Base-by-base conservation (phyloP, 495 filamentous ascomycete species). In the Aspergillus taichungensis region DNA sequence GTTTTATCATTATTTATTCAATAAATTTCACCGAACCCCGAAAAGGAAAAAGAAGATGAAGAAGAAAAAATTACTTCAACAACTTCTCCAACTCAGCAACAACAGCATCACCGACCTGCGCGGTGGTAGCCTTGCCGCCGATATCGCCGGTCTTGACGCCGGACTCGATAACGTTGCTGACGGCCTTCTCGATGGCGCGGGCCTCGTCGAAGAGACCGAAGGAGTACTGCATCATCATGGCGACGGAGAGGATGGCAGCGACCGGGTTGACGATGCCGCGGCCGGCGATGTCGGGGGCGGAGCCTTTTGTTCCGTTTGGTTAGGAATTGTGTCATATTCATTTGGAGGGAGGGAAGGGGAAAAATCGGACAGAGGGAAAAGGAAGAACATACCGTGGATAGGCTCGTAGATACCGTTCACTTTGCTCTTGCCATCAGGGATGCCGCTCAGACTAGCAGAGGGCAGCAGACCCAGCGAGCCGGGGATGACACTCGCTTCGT, bases 401-500 rank as follows among this genome's bases (percentile, higher is more conserved):
- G 94, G 94, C 75, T 97, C 92, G 61, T 96, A 98, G 56, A 98
- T 95, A 55, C 92, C 81, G 46, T 71, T 73, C 24, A 72, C 64
- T 55, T 62, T 62, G 43, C 57, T 63, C 62, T 72, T 69, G 9
- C 73, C 73, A 69, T 95, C 90, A 1, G 92, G 92, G 37, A 94
- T 80, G 13, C 85, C 88, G 40, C 80, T 84, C 63, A 98, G 68
- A 64, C 84, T 90, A 6, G 92, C 92, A 64, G 84, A 90, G 8
- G 92, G 92, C 60, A 95, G 69, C 54, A 98, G 65, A 5, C 92
- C 92, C 57, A 98, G 78, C 46, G 82, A 88, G 2, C 92, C 92
- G 6, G 91, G 88, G 40, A 98, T 97, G 28, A 95, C 92, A 61
- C 85, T 91, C 6, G 92, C 91, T 76, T 98, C 92, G 60, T 98